A percentile compares a stretch with the other conserved stretches of the same genome.
Conservation (phyloP, 2,329 filamentous ascomycete species). For the Pyrenophora teres region DNA sequence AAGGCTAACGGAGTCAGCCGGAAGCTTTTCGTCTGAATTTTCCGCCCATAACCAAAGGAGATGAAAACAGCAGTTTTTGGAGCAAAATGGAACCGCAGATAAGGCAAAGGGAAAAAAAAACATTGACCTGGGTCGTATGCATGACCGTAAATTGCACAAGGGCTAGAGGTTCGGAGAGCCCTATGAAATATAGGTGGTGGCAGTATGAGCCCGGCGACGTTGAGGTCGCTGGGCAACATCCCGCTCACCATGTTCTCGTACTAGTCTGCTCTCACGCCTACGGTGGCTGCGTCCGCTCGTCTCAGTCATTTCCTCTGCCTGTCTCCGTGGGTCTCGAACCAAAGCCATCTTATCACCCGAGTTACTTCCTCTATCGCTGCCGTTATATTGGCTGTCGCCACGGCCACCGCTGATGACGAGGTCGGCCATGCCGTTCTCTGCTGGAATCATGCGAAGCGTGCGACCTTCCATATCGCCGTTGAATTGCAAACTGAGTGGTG, state of each 20-base stretch:
- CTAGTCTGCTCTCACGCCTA: constrained; percentile 28
- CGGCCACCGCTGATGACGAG: constrained; percentile 39
- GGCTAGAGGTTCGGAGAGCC: neutral
- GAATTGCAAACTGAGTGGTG: constrained; percentile 41
- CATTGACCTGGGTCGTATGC: neutral
- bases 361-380: constrained; percentile 37
- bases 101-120: constrained; percentile 6
- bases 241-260: constrained; percentile 22
- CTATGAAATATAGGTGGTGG: constrained; percentile 17
- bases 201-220: constrained; percentile 22
- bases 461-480: constrained; percentile 48
- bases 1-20: constrained; percentile 11
- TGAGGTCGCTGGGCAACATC: constrained; percentile 25
- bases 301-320: constrained; percentile 39
- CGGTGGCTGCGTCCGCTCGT: constrained; percentile 32
- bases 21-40: constrained; percentile 25
- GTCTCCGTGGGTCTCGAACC: constrained; percentile 28
- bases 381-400: constrained; percentile 5
- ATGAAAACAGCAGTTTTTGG: constrained; percentile 6
- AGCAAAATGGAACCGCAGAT: neutral
- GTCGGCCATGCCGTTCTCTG: constrained; percentile 44
- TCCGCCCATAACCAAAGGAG: constrained; percentile 7
- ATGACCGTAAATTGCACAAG: neutral
- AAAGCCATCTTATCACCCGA: constrained; percentile 25
- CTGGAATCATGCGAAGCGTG: constrained; percentile 40